A percentile compares a stretch with the other conserved stretches of the same genome.
These are phyloP conservation scores for Penicillium italicum DNA, from an alignment of 2,329 filamentous ascomycete genomes.

Conservation along the genomic window DNA sequence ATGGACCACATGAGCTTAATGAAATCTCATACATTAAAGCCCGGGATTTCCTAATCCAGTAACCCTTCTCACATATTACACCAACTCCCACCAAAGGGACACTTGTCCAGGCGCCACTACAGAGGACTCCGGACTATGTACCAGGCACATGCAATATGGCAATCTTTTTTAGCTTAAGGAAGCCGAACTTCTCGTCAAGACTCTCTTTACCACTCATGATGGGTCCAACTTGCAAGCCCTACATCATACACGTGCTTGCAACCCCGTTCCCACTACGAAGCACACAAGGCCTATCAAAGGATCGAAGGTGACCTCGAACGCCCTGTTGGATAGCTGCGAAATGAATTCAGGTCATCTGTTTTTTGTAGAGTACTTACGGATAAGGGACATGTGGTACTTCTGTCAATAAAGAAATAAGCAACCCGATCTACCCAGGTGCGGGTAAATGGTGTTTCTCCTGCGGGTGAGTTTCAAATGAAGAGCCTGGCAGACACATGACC, in stretches of 20 bases:
- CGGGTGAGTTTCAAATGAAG: neutral
- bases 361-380: neutral
- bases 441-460: neutral
- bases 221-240: too few relatives aligned
- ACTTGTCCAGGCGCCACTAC: neutral
- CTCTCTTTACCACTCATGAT: neutral
- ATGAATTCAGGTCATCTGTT: constrained; percentile 8
- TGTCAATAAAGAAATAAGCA: neutral
- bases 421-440: neutral
- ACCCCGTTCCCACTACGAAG: neutral
- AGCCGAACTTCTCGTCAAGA: neutral
- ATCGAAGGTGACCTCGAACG: constrained; percentile 11
- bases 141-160: too few relatives aligned
- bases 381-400: neutral
- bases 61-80: constrained; percentile 7
- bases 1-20: constrained; percentile 4
- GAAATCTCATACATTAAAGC: constrained; percentile 1
- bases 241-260: neutral
- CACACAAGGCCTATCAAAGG: constrained; percentile 4
- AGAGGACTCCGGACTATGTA: too few relatives aligned
- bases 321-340: constrained; percentile 2
- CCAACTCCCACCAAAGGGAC: neutral
- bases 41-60: constrained; percentile 19
- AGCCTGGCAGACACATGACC: constrained; percentile 1
- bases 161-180: neutral